These are phyloP conservation scores for Halenospora varia DNA, from an alignment of 495 filamentous ascomycete species.

Conservation along the genomic window DNA sequence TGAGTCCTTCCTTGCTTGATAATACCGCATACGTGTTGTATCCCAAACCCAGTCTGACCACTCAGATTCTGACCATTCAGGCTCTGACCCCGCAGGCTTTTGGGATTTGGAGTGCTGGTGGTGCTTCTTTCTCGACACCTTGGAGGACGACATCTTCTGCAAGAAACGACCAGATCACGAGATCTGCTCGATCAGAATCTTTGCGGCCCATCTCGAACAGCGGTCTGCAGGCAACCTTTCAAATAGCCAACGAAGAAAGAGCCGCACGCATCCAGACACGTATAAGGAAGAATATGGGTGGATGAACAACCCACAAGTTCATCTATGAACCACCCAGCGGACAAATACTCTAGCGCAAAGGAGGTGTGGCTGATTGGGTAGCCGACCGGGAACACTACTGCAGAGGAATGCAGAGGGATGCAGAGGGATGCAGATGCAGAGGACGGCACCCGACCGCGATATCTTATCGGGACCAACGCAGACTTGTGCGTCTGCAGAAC, in stretches of 20 bases:
- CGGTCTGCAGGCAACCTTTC: not conserved
- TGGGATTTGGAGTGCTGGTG: too few relatives aligned
- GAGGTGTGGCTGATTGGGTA: not conserved
- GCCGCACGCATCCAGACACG: not conserved
- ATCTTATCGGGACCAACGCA: not conserved
- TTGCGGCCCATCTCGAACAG: not conserved
- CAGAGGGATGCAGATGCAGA: not conserved
- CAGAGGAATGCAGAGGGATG: not conserved
- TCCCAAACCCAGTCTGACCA: constrained; percentile 11
- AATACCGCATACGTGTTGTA: not conserved
- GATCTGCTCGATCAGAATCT: not conserved
- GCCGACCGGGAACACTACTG: not conserved
- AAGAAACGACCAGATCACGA: not conserved
- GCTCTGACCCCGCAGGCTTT: too few relatives aligned
- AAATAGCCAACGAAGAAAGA: not conserved
- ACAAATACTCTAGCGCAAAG: not conserved
- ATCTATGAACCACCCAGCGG: not conserved
- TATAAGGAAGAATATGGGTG: not conserved
- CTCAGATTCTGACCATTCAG: too few relatives aligned
- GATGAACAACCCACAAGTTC: not conserved
- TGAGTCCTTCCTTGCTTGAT: not conserved
- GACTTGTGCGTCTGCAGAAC: not conserved
- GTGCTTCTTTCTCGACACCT: not conserved
- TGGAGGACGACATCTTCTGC: not conserved
- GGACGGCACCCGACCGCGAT: not conserved